Percentiles rank a stretch among this genome's conserved stretches.
These are phyloP conservation scores for Xylariaceae sp. DNA, from an alignment of 2,329 filamentous ascomycete species.

Conservation along the genomic window DNA sequence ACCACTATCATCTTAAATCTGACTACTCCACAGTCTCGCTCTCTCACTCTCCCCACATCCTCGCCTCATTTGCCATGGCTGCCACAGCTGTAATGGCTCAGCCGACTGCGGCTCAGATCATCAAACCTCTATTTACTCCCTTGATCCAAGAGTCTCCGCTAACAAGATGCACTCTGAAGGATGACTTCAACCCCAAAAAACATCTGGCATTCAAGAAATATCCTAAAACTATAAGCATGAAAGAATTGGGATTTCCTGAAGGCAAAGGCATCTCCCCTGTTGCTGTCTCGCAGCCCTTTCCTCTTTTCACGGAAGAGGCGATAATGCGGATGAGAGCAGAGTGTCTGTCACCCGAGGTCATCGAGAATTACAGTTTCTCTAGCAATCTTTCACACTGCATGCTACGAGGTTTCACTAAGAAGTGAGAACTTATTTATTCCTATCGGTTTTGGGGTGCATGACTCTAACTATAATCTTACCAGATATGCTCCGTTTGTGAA, in stretches of 20 bases:
- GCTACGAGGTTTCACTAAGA: constrained; percentile 29
- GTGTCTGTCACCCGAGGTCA: constrained; percentile 54
- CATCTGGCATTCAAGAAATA: constrained; percentile 53
- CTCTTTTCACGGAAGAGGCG: constrained; percentile 58
- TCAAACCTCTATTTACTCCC: constrained; percentile 22
- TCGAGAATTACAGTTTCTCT: constrained; percentile 52
- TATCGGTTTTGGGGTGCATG: not conserved
- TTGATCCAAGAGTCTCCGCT: constrained; percentile 17
- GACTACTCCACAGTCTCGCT: too few species aligned
- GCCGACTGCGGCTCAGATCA: not conserved
- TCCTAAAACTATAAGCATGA: constrained; percentile 54
- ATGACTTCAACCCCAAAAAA: constrained; percentile 48
- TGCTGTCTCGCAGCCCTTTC: constrained; percentile 63
- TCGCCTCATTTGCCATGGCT: too few species aligned
- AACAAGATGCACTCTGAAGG: too few species aligned
- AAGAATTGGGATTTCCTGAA: constrained; percentile 54
- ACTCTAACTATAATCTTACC: constrained; percentile 15
- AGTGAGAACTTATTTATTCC: constrained; percentile 41
- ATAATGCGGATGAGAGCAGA: constrained; percentile 59
- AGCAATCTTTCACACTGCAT: constrained; percentile 56
- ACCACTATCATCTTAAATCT: too few species aligned
- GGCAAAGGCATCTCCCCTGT: constrained; percentile 56
- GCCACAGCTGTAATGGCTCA: constrained; percentile 18
- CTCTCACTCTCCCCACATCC: too few species aligned
- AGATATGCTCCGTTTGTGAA: constrained; percentile 63